Percentiles rank a stretch among this genome's conserved stretches.
Conservation (phyloP, 805 yeast species). For the Monosporozyma solicola region DNA sequence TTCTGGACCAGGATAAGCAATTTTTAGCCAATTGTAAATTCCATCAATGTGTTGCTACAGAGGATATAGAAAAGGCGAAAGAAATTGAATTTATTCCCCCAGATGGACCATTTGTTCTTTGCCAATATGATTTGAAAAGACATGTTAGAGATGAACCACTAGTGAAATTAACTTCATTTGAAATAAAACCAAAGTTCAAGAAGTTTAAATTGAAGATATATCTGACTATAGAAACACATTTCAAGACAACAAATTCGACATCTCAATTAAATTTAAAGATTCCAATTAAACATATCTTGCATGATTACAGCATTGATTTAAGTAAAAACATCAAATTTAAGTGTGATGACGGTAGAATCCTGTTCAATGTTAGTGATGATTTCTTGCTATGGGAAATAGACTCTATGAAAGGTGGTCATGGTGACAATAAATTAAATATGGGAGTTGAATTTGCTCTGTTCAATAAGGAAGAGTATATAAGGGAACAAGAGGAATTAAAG, state of each 20-base stretch:
- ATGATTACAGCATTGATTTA: slow-evolving; percentile 36
- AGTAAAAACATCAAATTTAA: slow-evolving; percentile 54
- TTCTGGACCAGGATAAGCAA: slow-evolving; percentile 34
- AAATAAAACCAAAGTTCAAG: slow-evolving; percentile 19
- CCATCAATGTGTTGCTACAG: slow-evolving; percentile 80
- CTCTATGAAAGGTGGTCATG: slow-evolving; percentile 45
- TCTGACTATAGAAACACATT: slow-evolving; percentile 24
- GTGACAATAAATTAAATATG: slow-evolving; percentile 44
- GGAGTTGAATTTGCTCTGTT: slow-evolving; percentile 41
- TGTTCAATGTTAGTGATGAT: slow-evolving; percentile 61
- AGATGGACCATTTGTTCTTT: slow-evolving; percentile 70
- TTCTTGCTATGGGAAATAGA: slow-evolving; percentile 66
- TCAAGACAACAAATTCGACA: slow-evolving; percentile 29
- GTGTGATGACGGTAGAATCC: slow-evolving; percentile 61
- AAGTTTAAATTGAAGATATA: slow-evolving; percentile 20
- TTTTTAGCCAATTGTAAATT: slow-evolving; percentile 63
- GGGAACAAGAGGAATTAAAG: slow-evolving; percentile 18
- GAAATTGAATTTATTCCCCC: slow-evolving; percentile 79
- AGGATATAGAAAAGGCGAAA: slow-evolving; percentile 44
- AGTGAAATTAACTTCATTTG: slow-evolving; percentile 21
- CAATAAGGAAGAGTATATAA: slow-evolving; percentile 19
- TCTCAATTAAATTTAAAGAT: slow-evolving; percentile 26
- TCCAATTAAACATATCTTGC: slow-evolving; percentile 26
- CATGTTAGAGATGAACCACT: slow-evolving; percentile 33
- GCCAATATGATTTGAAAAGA: slow-evolving; percentile 30